Evolutionary conservation across 1,284 basidiomycete genomes (phyloP).

Genomic region (Malassezia furfur): DNA sequence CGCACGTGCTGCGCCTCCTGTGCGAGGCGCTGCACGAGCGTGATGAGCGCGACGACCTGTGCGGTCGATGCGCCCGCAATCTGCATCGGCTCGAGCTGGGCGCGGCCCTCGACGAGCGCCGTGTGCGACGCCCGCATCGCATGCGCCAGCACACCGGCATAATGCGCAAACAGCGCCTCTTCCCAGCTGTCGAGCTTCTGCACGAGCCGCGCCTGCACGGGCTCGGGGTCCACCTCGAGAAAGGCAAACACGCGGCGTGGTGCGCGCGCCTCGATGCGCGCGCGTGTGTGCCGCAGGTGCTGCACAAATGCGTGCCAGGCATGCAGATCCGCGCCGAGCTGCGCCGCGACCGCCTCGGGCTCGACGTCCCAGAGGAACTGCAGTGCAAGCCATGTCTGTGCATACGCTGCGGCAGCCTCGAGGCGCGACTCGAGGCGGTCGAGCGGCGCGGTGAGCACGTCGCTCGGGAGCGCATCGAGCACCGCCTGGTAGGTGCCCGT

Average conservation of each 20-base stretch:
- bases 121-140: slow-evolving; percentile 96
- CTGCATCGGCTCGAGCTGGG: slow-evolving; percentile 82
- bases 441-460: slow-evolving; percentile 66
- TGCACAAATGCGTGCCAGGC: slow-evolving; percentile 87
- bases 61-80: slow-evolving; percentile 64
- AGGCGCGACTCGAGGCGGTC: slow-evolving; percentile 78
- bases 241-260: slow-evolving; percentile 75
- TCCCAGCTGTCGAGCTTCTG: slow-evolving; percentile 99
- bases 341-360: slow-evolving; percentile 86
- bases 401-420: slow-evolving; percentile 74
- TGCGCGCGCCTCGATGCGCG: slow-evolving; percentile 92
- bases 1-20: slow-evolving; percentile 90
- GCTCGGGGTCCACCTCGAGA: slow-evolving; percentile 91
- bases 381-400: slow-evolving; percentile 96
- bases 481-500: slow-evolving; percentile 9
- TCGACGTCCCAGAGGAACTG: slow-evolving; percentile 98
- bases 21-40: slow-evolving; percentile 96
- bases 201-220: slow-evolving; percentile 91
- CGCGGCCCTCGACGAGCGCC: slow-evolving; percentile 77
- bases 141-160: slow-evolving; percentile 80
- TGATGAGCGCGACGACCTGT: slow-evolving; percentile 95
- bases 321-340: slow-evolving; percentile 80
- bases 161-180: slow-evolving; percentile 78
- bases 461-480: slow-evolving; percentile 22
- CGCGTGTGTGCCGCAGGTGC: slow-evolving; percentile 89